Conservation (phyloP, 2,329 filamentous ascomycete species). For the Verticillium isaacii region DNA sequence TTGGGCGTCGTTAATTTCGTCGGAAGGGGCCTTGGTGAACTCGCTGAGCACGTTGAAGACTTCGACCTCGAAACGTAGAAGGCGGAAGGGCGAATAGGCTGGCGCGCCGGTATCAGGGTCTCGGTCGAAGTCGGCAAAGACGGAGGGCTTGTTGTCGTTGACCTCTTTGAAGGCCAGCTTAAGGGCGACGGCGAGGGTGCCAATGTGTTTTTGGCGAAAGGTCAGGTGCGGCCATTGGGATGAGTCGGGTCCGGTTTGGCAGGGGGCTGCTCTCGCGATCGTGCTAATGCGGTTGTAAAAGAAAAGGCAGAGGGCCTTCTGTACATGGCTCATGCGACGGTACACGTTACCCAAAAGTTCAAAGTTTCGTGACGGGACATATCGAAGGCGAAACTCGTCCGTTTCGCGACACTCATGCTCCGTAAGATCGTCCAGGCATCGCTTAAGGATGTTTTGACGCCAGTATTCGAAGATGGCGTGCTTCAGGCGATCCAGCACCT, state of each 20-base stretch:
- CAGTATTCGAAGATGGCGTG: background rate
- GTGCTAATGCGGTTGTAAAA: conserved; percentile 26
- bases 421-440: conserved; percentile 2
- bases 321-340: conserved; percentile 19
- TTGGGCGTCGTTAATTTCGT: conserved; percentile 19
- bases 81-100: background rate
- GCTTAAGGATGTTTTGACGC: conserved; percentile 3
- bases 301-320: conserved; percentile 29
- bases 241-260: background rate
- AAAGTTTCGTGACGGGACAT: conserved; percentile 20
- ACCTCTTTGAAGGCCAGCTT: background rate
- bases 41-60: conserved; percentile 1
- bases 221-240: background rate
- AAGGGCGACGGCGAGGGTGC: background rate
- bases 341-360: conserved; percentile 17
- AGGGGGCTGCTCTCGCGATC: background rate
- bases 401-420: conserved; percentile 6
- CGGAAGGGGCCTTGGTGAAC: conserved; percentile 6
- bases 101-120: background rate
- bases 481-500: conserved; percentile 17
- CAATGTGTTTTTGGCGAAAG: background rate
- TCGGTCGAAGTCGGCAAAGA: background rate
- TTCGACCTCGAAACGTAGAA: conserved; percentile 3
- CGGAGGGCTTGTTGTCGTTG: background rate
- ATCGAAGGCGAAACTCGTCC: conserved; percentile 31